A percentile compares a stretch with the other conserved stretches of the same genome.
Conservation (phyloP, 495 filamentous ascomycete genomes). For the Penicillium silybi region DNA sequence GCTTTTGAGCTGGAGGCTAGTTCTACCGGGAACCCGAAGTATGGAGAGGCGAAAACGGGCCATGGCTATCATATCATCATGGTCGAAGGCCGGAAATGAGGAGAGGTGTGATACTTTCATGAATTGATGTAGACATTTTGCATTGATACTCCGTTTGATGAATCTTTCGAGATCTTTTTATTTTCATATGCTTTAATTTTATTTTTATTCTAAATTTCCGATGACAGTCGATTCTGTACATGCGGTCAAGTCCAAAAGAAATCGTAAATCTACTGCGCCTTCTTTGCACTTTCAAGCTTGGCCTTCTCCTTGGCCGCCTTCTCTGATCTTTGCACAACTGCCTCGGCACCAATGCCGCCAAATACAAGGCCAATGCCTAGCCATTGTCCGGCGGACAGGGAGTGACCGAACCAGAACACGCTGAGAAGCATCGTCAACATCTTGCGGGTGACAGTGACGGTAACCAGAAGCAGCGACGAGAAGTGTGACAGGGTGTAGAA, state of each 20-base stretch:
- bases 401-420: slow-evolving; percentile 91
- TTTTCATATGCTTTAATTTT: neutral
- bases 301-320: slow-evolving; percentile 76
- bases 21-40: slow-evolving; percentile 70
- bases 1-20: slow-evolving; percentile 77
- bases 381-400: slow-evolving; percentile 80
- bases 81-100: slow-evolving; percentile 69
- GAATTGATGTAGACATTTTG: neutral
- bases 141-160: neutral
- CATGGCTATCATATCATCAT: slow-evolving; percentile 95
- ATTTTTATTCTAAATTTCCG: neutral
- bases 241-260: slow-evolving; percentile 1
- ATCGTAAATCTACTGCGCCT: slow-evolving; percentile 25
- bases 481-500: slow-evolving; percentile 94
- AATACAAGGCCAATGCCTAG: slow-evolving; percentile 90
- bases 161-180: neutral
- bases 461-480: slow-evolving; percentile 86
- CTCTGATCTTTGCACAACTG: slow-evolving; percentile 71
- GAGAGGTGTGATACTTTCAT: neutral
- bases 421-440: slow-evolving; percentile 99
- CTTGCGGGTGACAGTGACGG: slow-evolving; percentile 94
- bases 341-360: slow-evolving; percentile 91
- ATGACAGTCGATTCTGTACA: slow-evolving; percentile 5
- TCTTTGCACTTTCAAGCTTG: slow-evolving; percentile 50
- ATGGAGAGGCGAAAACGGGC: slow-evolving; percentile 74